A percentile compares a stretch with the other conserved stretches of the same genome.
These are phyloP conservation scores for Pinus tabuliformis DNA, from an alignment of 75 land plant species.

Conservation along the genomic window DNA sequence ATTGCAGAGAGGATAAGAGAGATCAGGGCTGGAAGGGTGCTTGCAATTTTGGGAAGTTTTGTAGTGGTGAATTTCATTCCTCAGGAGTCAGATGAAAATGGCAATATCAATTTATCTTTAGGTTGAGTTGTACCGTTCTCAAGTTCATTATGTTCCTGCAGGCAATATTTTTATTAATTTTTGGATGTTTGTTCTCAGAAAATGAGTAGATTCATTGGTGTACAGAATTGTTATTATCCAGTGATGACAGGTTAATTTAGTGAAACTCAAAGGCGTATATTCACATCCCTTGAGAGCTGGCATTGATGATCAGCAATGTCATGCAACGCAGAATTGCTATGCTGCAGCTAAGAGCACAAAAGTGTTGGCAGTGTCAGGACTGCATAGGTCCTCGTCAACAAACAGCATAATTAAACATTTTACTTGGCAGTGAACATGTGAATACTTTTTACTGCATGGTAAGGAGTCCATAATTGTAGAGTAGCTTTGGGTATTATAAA, in stretches of 20 bases:
- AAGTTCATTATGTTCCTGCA: not conserved
- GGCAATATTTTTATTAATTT: not conserved
- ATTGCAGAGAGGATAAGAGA: conserved; percentile 7
- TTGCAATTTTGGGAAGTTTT: conserved; percentile 4
- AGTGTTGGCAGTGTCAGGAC: not conserved
- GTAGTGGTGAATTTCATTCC: not conserved
- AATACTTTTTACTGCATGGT: not conserved
- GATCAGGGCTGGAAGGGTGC: conserved; percentile 8
- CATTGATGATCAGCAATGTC: not conserved
- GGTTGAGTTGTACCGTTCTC: not conserved
- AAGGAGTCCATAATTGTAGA: not conserved
- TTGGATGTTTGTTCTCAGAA: not conserved
- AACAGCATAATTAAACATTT: not conserved
- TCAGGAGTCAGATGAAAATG: conserved; percentile 5
- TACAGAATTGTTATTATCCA: conserved; percentile 1
- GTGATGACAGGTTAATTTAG: not conserved
- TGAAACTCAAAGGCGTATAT: conserved; percentile 4
- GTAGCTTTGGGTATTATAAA: not conserved
- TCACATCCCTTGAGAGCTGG: not conserved
- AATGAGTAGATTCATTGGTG: not conserved
- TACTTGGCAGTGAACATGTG: not conserved
- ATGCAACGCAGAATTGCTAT: not conserved
- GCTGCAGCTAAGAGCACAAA: not conserved
- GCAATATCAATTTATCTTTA: not conserved
- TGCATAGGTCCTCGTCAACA: not conserved